Conservation (phyloP, 257 asterid genomes). For the Nicotiana otophora region DNA sequence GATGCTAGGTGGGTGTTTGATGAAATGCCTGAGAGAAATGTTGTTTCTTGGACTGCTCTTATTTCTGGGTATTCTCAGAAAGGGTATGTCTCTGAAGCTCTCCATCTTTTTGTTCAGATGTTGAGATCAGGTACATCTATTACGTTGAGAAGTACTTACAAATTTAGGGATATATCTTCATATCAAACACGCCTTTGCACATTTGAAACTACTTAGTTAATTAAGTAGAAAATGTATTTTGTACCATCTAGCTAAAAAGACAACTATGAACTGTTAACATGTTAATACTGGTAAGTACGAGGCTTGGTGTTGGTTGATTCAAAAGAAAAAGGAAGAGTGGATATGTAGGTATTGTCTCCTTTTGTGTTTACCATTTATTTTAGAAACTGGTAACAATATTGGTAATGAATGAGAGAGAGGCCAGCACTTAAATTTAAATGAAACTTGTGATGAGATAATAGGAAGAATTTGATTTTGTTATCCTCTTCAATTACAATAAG, state of each 20-base stretch:
- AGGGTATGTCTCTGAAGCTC: constrained; percentile 50
- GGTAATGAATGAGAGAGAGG: neutral
- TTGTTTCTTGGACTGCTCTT: constrained; percentile 86
- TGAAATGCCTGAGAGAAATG: constrained; percentile 78
- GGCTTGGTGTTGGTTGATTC: neutral
- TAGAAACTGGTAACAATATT: neutral
- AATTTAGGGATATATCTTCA: neutral
- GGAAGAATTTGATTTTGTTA: neutral
- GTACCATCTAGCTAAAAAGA: too few relatives aligned
- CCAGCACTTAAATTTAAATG: neutral
- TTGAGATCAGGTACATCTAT: constrained; percentile 60
- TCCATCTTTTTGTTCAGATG: constrained; percentile 62
- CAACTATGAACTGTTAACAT: too few relatives aligned
- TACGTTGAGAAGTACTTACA: neutral
- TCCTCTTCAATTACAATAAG: neutral
- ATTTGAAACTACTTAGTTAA: too few relatives aligned
- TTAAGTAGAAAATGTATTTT: too few relatives aligned
- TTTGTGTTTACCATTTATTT: neutral
- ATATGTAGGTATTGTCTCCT: neutral
- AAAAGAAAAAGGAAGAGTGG: neutral
- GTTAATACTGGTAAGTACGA: too few relatives aligned
- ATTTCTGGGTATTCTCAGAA: constrained; percentile 63
- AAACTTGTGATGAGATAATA: neutral
- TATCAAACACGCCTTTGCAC: too few relatives aligned
- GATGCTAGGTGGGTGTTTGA: constrained; percentile 79